Percentiles rank a stretch among this genome's conserved stretches.
Evolutionary conservation across 1,139 yeast species (phyloP).

Genomic region (Scheffersomyces parashehatae): DNA sequence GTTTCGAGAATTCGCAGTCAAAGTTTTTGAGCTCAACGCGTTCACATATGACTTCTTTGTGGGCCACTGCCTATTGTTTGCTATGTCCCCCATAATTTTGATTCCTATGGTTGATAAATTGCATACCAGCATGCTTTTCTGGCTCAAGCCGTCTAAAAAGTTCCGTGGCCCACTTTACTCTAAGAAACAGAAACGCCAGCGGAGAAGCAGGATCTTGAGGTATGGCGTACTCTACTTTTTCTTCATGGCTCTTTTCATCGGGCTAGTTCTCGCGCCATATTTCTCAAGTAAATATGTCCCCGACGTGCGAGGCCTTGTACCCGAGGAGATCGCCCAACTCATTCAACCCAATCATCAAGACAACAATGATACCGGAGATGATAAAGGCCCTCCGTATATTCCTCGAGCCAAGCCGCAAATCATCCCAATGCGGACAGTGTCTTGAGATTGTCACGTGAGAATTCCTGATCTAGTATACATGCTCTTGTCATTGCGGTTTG

Average conservation of each 20-base stretch:
- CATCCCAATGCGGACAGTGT: slow-evolving; percentile 5
- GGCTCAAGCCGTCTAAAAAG: slow-evolving; percentile 33
- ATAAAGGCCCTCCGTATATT: slow-evolving; percentile 24
- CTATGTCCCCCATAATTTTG: slow-evolving; percentile 62
- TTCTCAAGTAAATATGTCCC: slow-evolving; percentile 19
- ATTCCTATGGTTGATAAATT: slow-evolving; percentile 59
- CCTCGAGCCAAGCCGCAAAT: slow-evolving; percentile 17
- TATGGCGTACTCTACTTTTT: slow-evolving; percentile 19
- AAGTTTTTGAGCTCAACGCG: slow-evolving; percentile 63
- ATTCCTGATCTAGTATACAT: no score
- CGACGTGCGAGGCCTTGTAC: slow-evolving; percentile 14
- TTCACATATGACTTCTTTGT: slow-evolving; percentile 73
- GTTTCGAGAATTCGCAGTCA: slow-evolving; percentile 65
- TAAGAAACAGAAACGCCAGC: slow-evolving; percentile 14
- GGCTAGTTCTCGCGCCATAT: slow-evolving; percentile 27
- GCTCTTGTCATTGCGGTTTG: no score
- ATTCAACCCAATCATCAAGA: slow-evolving; percentile 59
- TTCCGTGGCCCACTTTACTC: slow-evolving; percentile 29
- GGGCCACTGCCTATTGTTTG: slow-evolving; percentile 62
- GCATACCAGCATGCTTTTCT: slow-evolving; percentile 38
- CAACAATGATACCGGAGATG: slow-evolving; percentile 62
- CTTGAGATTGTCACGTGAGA: slow-evolving; percentile 1
- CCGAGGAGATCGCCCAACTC: slow-evolving; percentile 31
- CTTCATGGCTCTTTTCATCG: slow-evolving; percentile 15
- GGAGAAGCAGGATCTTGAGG: slow-evolving; percentile 12